Evolutionary conservation across 2,329 filamentous ascomycete genomes (phyloP).

Genomic region (Nakataea oryzae): DNA sequence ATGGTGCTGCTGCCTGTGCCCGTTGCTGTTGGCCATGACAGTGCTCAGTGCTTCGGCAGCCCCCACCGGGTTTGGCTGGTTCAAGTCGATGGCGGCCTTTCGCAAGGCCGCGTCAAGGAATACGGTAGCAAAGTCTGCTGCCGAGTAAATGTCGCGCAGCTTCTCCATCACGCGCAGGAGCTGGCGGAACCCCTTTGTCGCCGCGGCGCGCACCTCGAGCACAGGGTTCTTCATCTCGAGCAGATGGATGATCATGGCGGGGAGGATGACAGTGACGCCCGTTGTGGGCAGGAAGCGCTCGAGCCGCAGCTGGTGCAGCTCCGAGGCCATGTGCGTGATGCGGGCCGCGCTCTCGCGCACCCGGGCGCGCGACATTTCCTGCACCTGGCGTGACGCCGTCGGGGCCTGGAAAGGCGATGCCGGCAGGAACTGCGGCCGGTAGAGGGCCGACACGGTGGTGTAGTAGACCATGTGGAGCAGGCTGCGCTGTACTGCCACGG

Average conservation of each 20-base stretch:
- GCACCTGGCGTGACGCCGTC: constrained; percentile 53
- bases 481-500: constrained; percentile 62
- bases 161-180: constrained; percentile 89
- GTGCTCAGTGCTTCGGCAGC: constrained; percentile 15
- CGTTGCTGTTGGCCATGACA: constrained; percentile 9
- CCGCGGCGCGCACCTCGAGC: constrained; percentile 58
- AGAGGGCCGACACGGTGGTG: constrained; percentile 81
- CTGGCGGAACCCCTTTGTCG: constrained; percentile 72
- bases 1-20: neutral
- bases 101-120: constrained; percentile 89
- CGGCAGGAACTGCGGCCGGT: constrained; percentile 82
- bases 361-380: constrained; percentile 72
- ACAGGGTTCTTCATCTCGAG: constrained; percentile 83
- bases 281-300: constrained; percentile 79
- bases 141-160: constrained; percentile 79
- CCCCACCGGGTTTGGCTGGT: constrained; percentile 20
- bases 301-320: constrained; percentile 61
- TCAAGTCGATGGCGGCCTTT: constrained; percentile 71
- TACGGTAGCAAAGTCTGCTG: constrained; percentile 90
- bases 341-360: constrained; percentile 76
- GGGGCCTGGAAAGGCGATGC: constrained; percentile 47
- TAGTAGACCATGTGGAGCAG: constrained; percentile 89
- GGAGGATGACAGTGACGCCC: constrained; percentile 81
- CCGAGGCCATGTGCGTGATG: constrained; percentile 74
- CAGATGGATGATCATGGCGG: constrained; percentile 88